Percentiles rank a stretch among this genome's conserved stretches.
These are phyloP conservation scores for Chara braunii DNA, from an alignment of 139 green algal species.

Conservation along the genomic window DNA sequence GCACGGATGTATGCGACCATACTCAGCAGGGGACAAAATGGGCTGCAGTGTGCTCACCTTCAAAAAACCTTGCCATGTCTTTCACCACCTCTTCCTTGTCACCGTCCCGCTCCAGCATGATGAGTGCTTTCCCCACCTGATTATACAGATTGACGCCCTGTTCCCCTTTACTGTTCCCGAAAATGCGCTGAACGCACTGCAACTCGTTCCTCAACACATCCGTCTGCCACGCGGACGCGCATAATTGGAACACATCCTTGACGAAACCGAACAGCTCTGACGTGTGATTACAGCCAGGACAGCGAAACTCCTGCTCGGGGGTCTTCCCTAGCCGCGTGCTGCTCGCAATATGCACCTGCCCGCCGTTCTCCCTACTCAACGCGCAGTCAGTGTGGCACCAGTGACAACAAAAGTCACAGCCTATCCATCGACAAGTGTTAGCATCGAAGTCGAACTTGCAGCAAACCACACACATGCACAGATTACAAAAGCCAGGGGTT, in stretches of 20 bases:
- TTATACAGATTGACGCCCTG: slow-evolving; percentile 3
- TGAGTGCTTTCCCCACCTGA: neutral
- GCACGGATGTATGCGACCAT: no score
- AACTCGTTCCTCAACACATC: slow-evolving; percentile 14
- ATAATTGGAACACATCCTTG: slow-evolving; percentile 34
- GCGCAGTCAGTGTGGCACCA: slow-evolving; percentile 38
- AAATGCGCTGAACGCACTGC: slow-evolving; percentile 23
- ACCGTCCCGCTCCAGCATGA: slow-evolving; percentile 3
- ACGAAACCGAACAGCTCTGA: slow-evolving; percentile 36
- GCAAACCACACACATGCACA: slow-evolving; percentile 36
- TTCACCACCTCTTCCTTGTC: neutral
- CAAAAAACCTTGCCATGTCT: slow-evolving; percentile 19
- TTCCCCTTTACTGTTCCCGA: neutral
- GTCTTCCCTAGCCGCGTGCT: neutral
- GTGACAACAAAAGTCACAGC: slow-evolving; percentile 30
- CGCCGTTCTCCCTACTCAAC: neutral
- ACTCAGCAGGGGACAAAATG: no score
- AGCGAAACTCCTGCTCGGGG: slow-evolving; percentile 11
- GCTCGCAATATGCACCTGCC: neutral
- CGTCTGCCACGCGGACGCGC: slow-evolving; percentile 6
- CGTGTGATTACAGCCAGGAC: slow-evolving; percentile 10
- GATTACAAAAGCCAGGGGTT: slow-evolving; percentile 19
- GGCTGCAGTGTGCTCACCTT: no score
- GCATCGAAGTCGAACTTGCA: slow-evolving; percentile 34
- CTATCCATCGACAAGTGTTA: slow-evolving; percentile 35